Percentiles rank a stretch among this genome's conserved stretches.
phyloP scores from a whole-genome alignment of 495 filamentous ascomycete genomes.

The Daldinia decipiens region DNA sequence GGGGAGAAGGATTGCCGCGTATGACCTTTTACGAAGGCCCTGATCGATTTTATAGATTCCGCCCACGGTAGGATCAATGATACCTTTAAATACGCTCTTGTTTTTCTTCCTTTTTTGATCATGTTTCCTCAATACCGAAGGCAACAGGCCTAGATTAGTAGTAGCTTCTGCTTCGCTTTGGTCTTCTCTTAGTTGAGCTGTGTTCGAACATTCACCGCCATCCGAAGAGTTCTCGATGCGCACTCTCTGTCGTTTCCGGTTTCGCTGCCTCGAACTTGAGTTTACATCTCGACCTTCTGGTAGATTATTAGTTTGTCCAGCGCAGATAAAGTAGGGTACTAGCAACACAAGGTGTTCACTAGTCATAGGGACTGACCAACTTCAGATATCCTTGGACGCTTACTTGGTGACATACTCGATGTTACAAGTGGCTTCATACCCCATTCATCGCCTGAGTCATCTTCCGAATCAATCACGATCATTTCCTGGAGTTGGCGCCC shows the following conservation, averaged over 20 bases:
- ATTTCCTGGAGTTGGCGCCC: neutral
- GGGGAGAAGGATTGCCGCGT: conserved; percentile 12
- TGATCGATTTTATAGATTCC: conserved; percentile 9
- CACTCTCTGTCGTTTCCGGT: conserved; percentile 2
- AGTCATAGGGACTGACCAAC: neutral
- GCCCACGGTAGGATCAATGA: conserved; percentile 11
- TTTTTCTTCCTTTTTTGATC: neutral
- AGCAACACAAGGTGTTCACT: neutral
- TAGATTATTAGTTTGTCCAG: neutral
- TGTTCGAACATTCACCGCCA: neutral
- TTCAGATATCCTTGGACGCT: neutral
- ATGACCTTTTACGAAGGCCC: neutral
- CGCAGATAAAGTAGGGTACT: neutral
- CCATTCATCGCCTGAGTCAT: neutral
- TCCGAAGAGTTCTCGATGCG: neutral
- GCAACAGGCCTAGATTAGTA: neutral
- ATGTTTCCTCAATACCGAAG: neutral
- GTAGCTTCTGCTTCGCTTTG: neutral
- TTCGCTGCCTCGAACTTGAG: neutral
- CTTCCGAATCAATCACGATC: conserved; percentile 3
- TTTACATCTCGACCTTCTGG: neutral
- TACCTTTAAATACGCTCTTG: neutral
- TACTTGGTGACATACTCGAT: neutral
- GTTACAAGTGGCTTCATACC: too few relatives aligned
- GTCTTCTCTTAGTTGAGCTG: neutral